A percentile compares a stretch with the other conserved stretches of the same genome.
Evolutionary conservation across 192 early-diverging fungal genomes (phyloP).

Genomic region (Physocladia obscura): DNA sequence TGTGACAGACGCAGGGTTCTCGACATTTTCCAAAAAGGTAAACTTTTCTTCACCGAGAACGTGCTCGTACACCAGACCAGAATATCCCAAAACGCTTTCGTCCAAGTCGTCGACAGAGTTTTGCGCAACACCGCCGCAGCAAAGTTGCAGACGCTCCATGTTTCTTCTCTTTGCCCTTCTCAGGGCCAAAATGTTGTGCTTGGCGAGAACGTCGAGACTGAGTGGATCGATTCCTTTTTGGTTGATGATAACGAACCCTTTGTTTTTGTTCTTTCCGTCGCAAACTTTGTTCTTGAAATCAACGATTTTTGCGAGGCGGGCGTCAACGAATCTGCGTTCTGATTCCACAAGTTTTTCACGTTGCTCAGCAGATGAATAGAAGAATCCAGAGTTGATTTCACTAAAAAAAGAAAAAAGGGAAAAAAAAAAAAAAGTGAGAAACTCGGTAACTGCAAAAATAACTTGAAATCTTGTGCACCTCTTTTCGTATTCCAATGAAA

Average conservation of each 20-base stretch:
- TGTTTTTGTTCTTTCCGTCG: constrained; percentile 71
- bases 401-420: too few relatives aligned
- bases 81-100: constrained; percentile 79
- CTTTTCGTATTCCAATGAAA: constrained; percentile 98
- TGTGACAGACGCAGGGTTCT: constrained; percentile 85
- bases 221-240: constrained; percentile 99
- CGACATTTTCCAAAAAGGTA: constrained; percentile 96
- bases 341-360: constrained; percentile 98
- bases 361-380: constrained; percentile 97
- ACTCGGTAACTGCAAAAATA: too few relatives aligned
- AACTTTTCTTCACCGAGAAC: constrained; percentile 98
- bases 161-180: constrained; percentile 98
- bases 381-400: constrained; percentile 99
- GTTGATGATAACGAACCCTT: constrained; percentile 95
- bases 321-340: constrained; percentile 94
- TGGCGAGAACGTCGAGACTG: constrained; percentile 92
- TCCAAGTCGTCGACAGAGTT: constrained; percentile 97
- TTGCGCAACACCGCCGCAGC: constrained; percentile 91
- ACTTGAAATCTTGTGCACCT: too few relatives aligned
- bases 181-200: constrained; percentile 91
- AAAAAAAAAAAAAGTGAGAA: too few relatives aligned
- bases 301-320: constrained; percentile 88
- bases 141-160: constrained; percentile 97
- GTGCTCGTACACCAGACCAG: constrained; percentile 94
- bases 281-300: constrained; percentile 97